phyloP scores from a whole-genome alignment of 2,329 filamentous ascomycete genomes.

The Neofusicoccum ribis region DNA sequence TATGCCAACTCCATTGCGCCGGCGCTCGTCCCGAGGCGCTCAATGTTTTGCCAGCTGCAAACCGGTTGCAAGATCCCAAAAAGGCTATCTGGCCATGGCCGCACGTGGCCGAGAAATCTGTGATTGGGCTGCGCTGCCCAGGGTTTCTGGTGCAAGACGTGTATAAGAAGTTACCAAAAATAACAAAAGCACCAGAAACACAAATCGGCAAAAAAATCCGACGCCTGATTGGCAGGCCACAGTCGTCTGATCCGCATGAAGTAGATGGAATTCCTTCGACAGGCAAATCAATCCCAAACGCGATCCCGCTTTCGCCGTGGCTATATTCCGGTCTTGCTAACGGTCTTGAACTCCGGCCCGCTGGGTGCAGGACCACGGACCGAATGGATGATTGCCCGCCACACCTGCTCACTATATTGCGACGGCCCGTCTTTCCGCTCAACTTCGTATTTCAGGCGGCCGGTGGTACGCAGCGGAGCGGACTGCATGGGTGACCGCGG shows the following conservation, averaged over 20 bases:
- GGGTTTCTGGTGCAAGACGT: not conserved
- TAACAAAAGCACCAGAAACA: not conserved
- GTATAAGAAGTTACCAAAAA: not conserved
- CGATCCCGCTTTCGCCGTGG: too few species aligned
- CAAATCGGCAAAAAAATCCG: too few species aligned
- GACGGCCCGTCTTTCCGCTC: not conserved
- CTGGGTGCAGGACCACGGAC: too few species aligned
- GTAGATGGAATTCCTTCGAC: too few species aligned
- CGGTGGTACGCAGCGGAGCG: not conserved
- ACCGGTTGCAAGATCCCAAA: too few species aligned
- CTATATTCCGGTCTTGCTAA: not conserved
- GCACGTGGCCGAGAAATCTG: not conserved
- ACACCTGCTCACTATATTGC: too few species aligned
- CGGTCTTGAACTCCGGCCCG: too few species aligned
- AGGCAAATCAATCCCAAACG: too few species aligned
- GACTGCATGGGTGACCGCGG: not conserved
- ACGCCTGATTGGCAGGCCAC: too few species aligned
- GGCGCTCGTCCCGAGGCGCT: not conserved
- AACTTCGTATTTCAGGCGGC: not conserved
- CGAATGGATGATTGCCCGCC: not conserved
- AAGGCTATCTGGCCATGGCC: not conserved
- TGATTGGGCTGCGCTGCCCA: not conserved
- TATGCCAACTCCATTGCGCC: not conserved
- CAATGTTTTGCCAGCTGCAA: not conserved
- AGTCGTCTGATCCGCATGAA: too few species aligned